Percentiles rank a stretch among this genome's conserved stretches.
phyloP scores from a whole-genome alignment of 1,284 basidiomycete genomes.

The Cryptococcus sp. region DNA sequence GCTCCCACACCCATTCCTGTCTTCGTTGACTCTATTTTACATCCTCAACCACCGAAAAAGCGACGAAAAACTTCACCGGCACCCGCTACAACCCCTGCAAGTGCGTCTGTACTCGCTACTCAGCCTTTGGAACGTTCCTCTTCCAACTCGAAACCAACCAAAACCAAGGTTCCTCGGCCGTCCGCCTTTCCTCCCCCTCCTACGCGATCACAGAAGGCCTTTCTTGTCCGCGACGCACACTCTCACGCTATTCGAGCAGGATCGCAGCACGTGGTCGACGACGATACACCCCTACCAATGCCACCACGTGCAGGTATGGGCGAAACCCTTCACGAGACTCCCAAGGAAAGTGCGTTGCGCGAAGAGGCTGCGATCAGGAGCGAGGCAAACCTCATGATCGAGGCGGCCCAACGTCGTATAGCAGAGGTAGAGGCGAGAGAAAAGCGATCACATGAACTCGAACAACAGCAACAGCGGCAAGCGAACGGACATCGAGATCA shows the following conservation, averaged over 20 bases:
- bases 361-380: constrained; percentile 27
- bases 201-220: neutral
- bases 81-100: neutral
- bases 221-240: neutral
- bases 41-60: constrained; percentile 9
- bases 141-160: neutral
- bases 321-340: constrained; percentile 23
- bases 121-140: neutral
- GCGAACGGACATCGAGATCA: constrained; percentile 1
- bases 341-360: constrained; percentile 34
- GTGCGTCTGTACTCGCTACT: neutral
- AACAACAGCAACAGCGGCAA: neutral
- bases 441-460: neutral
- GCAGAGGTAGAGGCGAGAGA: constrained; percentile 11
- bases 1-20: neutral
- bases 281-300: constrained; percentile 28
- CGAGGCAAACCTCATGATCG: constrained; percentile 37
- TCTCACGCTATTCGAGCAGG: constrained; percentile 7
- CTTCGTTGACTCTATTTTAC: neutral
- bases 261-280: constrained; percentile 24
- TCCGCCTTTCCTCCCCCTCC: neutral
- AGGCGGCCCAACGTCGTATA: constrained; percentile 17
- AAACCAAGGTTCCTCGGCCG: constrained; percentile 1
- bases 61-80: constrained; percentile 7
- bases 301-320: constrained; percentile 36